Percentiles rank a stretch among this genome's conserved stretches.
phyloP scores from a whole-genome alignment of 2,329 filamentous ascomycete species.

The Zymoseptoria ardabiliae region DNA sequence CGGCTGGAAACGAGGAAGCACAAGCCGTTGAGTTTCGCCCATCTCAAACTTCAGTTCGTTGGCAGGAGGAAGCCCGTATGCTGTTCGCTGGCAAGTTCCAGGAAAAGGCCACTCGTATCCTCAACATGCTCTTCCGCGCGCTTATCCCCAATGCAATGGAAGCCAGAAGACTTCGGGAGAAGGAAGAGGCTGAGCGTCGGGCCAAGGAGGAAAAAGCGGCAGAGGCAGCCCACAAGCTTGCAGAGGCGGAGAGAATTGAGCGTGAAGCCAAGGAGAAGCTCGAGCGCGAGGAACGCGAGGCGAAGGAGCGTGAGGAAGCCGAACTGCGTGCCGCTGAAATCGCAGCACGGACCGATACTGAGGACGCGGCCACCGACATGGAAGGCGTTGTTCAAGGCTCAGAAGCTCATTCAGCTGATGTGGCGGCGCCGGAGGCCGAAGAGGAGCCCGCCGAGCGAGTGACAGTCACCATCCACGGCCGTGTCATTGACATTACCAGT shows the following conservation, averaged over 20 bases:
- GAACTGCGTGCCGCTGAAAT: slow-evolving; percentile 21
- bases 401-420: slow-evolving; percentile 34
- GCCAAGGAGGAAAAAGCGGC: slow-evolving; percentile 55
- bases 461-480: slow-evolving; percentile 75
- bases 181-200: slow-evolving; percentile 58
- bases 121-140: slow-evolving; percentile 61
- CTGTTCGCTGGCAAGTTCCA: slow-evolving; percentile 62
- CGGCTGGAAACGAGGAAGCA: slow-evolving; percentile 50
- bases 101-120: slow-evolving; percentile 63
- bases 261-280: slow-evolving; percentile 42
- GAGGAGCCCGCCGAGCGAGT: slow-evolving; percentile 50
- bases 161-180: slow-evolving; percentile 64
- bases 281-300: slow-evolving; percentile 30
- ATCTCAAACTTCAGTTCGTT: slow-evolving; percentile 65
- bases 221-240: slow-evolving; percentile 56
- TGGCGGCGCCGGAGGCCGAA: slow-evolving; percentile 34
- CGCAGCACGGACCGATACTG: slow-evolving; percentile 28
- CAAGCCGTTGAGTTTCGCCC: slow-evolving; percentile 70
- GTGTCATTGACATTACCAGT: slow-evolving; percentile 85
- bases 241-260: slow-evolving; percentile 49
- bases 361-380: slow-evolving; percentile 45
- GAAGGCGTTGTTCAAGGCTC: slow-evolving; percentile 61
- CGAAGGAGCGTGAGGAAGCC: slow-evolving; percentile 23
- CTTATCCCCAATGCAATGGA: slow-evolving; percentile 81
- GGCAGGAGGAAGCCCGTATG: slow-evolving; percentile 83